Evolutionary conservation across 768 basidiomycete species (phyloP).

Genomic region (Podaxis rugospora): DNA sequence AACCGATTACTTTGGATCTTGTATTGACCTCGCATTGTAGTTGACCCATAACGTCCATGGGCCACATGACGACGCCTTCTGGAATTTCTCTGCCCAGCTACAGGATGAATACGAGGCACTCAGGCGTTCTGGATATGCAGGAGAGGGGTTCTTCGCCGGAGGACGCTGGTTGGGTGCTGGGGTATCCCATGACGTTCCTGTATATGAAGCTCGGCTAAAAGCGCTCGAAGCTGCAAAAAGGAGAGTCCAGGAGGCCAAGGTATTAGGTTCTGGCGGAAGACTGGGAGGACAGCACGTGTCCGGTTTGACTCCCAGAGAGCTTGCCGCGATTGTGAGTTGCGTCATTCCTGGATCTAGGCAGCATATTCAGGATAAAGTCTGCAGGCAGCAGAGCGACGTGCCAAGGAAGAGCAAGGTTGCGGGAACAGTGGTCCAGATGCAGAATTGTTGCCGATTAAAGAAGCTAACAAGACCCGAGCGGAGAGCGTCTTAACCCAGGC

Average conservation of each 20-base stretch:
- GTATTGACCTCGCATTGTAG: slow-evolving; percentile 29
- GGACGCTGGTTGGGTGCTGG: slow-evolving; percentile 68
- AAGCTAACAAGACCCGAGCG: neutral
- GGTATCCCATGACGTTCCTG: slow-evolving; percentile 66
- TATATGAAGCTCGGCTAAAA: slow-evolving; percentile 40
- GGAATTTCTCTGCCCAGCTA: slow-evolving; percentile 64
- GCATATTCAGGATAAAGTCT: neutral
- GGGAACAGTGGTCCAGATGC: slow-evolving; percentile 37
- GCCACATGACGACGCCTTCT: slow-evolving; percentile 84
- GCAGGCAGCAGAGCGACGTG: slow-evolving; percentile 84
- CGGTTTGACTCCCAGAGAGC: slow-evolving; percentile 59
- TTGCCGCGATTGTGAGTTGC: slow-evolving; percentile 51
- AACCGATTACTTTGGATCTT: neutral
- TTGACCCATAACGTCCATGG: slow-evolving; percentile 84
- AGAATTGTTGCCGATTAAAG: slow-evolving; percentile 32
- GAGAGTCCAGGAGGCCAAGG: slow-evolving; percentile 39
- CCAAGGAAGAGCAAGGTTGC: slow-evolving; percentile 71
- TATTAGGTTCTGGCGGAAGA: slow-evolving; percentile 41
- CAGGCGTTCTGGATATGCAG: slow-evolving; percentile 76
- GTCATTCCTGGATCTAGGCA: neutral
- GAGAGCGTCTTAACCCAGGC: neutral
- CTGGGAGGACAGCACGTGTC: slow-evolving; percentile 37
- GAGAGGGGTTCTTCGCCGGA: slow-evolving; percentile 85
- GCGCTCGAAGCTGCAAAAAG: slow-evolving; percentile 82
- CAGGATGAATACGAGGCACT: slow-evolving; percentile 85